Evolutionary conservation across 2,329 filamentous ascomycete genomes (phyloP).

Genomic region (Zymoseptoria brevis): DNA sequence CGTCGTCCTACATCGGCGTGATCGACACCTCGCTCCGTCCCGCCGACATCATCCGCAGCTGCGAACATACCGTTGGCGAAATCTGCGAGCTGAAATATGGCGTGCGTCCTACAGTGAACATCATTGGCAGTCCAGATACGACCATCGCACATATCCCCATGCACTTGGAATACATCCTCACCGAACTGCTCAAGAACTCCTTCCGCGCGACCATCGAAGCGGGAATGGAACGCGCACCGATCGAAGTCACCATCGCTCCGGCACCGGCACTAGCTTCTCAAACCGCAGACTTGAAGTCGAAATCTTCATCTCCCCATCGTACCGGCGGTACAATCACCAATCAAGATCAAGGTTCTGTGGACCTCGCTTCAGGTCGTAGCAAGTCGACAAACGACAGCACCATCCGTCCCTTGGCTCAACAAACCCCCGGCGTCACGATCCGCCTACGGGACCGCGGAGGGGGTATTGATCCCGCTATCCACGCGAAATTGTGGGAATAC

Average conservation of each 20-base stretch:
- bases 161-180: constrained; percentile 95
- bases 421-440: constrained; percentile 80
- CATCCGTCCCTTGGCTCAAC: constrained; percentile 39
- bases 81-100: constrained; percentile 97
- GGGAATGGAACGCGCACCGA: constrained; percentile 67
- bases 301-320: constrained; percentile 13
- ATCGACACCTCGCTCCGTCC: constrained; percentile 87
- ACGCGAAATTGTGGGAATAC: constrained; percentile 91
- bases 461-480: constrained; percentile 75
- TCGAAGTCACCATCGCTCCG: constrained; percentile 86
- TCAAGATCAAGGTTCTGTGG: constrained; percentile 31
- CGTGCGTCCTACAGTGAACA: constrained; percentile 67
- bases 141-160: constrained; percentile 90
- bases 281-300: constrained; percentile 10
- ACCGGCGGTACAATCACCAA: constrained; percentile 24
- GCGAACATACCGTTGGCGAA: constrained; percentile 84
- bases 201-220: constrained; percentile 89
- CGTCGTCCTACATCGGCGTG: constrained; percentile 74
- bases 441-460: constrained; percentile 92
- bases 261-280: constrained; percentile 44
- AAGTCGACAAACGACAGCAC: constrained; percentile 23
- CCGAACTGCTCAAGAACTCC: constrained; percentile 91
- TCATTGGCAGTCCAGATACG: constrained; percentile 81
- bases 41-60: constrained; percentile 70
- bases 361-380: constrained; percentile 25